Conservation (phyloP, 1,284 basidiomycete species). For the Trichosporon inkin region DNA sequence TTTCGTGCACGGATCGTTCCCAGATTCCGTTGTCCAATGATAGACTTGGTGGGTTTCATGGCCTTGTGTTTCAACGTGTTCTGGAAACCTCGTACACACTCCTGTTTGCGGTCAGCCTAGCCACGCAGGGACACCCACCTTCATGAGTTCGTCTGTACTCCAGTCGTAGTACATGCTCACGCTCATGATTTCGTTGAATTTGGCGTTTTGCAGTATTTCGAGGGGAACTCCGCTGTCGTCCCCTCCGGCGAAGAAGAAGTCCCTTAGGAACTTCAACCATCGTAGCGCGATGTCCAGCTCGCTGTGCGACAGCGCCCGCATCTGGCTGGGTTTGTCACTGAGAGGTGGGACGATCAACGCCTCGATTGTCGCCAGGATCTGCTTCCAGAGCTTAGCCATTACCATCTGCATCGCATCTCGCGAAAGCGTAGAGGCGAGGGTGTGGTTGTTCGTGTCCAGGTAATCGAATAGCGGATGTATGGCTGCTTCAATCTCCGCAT, state of each 20-base stretch:
- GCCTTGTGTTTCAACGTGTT: conserved; percentile 66
- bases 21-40: conserved; percentile 76
- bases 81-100: conserved; percentile 80
- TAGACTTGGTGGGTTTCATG: conserved; percentile 83
- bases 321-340: conserved; percentile 79
- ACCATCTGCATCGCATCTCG: conserved; percentile 85
- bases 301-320: conserved; percentile 86
- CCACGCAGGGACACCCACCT: conserved; percentile 49
- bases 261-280: conserved; percentile 92
- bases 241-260: conserved; percentile 93
- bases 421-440: conserved; percentile 81
- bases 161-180: conserved; percentile 91
- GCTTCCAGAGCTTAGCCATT: conserved; percentile 94
- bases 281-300: conserved; percentile 98
- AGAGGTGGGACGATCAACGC: conserved; percentile 85
- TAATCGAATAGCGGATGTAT: conserved; percentile 93
- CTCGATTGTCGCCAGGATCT: conserved; percentile 84
- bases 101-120: conserved; percentile 49
- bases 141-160: conserved; percentile 88
- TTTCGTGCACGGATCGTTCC: conserved; percentile 95
- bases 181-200: conserved; percentile 86
- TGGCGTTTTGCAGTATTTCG: conserved; percentile 87
- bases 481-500: conserved; percentile 90
- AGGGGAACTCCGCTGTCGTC: conserved; percentile 79
- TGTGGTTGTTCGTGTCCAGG: conserved; percentile 89